Base-by-base conservation (phyloP, 331 rosid species). In the Arachis monticola region DNA sequence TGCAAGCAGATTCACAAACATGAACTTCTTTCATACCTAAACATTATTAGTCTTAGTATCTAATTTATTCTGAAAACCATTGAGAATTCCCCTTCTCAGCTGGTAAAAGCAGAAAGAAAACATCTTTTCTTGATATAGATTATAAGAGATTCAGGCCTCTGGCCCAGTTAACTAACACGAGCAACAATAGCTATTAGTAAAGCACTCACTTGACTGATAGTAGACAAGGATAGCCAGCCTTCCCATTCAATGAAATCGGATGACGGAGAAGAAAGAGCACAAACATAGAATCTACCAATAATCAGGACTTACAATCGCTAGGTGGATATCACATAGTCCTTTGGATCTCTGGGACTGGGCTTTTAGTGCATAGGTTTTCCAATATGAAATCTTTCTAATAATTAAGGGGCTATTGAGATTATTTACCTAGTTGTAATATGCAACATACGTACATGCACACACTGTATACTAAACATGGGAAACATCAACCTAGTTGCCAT, bases 341-440 rank as follows among this genome's bases (percentile, higher is more conserved):
- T n/a, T 9, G 27, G 32, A 30, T 48, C 30, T 64, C 53, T 17
- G 38, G 55, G 56, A 14, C 44, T 42, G 12, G 38, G 9, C 14
- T 55, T 5, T 17, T 6, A 65, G 55, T 55, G 55, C 40, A 9
- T n/a, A 45, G 46, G 60, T 50, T 50, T 50, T 11, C 13, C 6
- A 5, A 50, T 68, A 68, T 12, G 51, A 68, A 31, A 31, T 11
- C 13, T 7, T 31, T 64, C 69, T 64, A 13, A 64, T 10, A 32
- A 7, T 11, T 64, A 7, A 47, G 6, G 8, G 48, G 32, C 7
- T 13, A 41, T 10, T 14, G 41, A 70, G 64, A 53, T 70, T 56
- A 70, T 55, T 70, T 55, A 56, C 40, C 41, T 12, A 14, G 22
- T 50, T 70, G 40, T 53, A n/a, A 56, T 8, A 52, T 52, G 62